Evolutionary conservation across 495 filamentous ascomycete species (phyloP), one percentile per base, ranked within the genome.

Genomic region (Aspergillus steynii): DNA sequence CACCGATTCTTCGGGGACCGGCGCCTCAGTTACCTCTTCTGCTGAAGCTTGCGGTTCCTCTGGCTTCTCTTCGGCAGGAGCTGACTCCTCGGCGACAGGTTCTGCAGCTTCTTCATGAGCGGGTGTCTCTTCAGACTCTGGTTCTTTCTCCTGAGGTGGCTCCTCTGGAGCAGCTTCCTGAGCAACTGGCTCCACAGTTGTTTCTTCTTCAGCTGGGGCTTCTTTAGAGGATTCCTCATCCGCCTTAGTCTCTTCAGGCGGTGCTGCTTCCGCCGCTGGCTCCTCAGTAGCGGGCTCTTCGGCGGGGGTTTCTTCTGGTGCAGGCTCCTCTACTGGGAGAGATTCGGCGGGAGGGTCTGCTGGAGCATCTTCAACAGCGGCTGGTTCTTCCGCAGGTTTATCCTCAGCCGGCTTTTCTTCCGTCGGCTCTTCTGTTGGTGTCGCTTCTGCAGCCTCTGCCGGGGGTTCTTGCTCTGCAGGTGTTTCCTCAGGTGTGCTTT

Each of bases 391-490:
- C 14, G 55, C 53, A 47, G 50, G 50, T 48, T 46, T n/a, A 51
- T 67, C 58, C 10, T 59, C 61, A 26, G 55, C 45, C 5, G 2
- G 9, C 28, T 55, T 42, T 42, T 42, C 37, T 12, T 42, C 37
- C 37, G 37, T 15, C 1, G 37, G 37, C 3, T 8, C 37, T 12
- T 42, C 37, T 42, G 5, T 29, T 29, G 28, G 31, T 34, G 28
- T 37, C 27, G 51, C 55, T 52, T 67, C 56, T 10, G 57, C 54
- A 9, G 46, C 15, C n/a, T 65, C 63, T 47, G 65, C 53, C 52
- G 59, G 48, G 12, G 66, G 25, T 54, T 58, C 29, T 28, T 61
- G 56, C n/a, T 69, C 65, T 54, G 32, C 32, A 29, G 56, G 20
- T 45, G 51, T 48, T 2, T 15, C 50, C 27, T 54, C 52, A 48